phyloP scores from a whole-genome alignment of 192 early-diverging fungal genomes.

The Anaeromyces robustus region DNA sequence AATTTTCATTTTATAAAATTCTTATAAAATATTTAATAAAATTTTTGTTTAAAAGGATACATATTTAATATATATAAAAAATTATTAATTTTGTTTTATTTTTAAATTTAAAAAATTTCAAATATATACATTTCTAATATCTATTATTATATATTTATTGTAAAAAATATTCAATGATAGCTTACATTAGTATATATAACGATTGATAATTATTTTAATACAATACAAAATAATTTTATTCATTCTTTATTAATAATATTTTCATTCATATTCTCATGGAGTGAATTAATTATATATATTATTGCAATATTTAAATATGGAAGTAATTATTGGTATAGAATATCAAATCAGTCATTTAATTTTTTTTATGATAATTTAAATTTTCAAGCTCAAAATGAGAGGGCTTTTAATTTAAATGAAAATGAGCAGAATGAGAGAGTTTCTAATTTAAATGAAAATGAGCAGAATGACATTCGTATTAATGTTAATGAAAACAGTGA shows the following conservation, averaged over 20 bases:
- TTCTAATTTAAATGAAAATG: too few species aligned
- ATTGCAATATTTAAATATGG: not conserved
- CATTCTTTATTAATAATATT: not conserved
- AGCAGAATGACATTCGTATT: not conserved
- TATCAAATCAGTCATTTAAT: not conserved
- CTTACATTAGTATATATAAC: not conserved
- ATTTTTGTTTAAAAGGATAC: too few species aligned
- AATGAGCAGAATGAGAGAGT: too few species aligned
- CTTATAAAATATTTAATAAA: too few species aligned
- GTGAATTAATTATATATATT: not conserved
- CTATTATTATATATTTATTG: too few species aligned
- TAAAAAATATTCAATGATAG: not conserved
- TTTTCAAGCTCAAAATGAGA: too few species aligned
- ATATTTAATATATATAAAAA: too few species aligned
- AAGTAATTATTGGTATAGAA: not conserved
- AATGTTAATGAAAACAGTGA: not conserved
- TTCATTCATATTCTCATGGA: not conserved
- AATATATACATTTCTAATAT: too few species aligned
- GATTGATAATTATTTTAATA: not conserved
- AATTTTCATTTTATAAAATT: too few species aligned
- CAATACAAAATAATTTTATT: not conserved
- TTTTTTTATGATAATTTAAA: not conserved
- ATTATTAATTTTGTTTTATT: too few species aligned
- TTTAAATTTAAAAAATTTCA: too few species aligned
- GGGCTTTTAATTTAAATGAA: not conserved